Evolutionary conservation across 1,284 basidiomycete genomes (phyloP).

Genomic region (Cryptococcus sp.): DNA sequence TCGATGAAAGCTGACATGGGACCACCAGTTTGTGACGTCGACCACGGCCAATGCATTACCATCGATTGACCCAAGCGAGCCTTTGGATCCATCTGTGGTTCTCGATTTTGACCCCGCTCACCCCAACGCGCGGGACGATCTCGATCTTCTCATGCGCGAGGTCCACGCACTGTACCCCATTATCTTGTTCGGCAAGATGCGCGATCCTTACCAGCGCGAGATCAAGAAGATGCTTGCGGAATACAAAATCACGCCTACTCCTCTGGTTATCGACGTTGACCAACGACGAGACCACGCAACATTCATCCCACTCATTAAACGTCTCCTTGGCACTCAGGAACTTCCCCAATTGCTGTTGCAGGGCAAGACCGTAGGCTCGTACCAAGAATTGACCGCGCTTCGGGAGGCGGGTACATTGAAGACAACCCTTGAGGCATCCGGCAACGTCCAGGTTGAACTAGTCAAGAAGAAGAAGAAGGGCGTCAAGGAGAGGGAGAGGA

Average conservation of each 20-base stretch:
- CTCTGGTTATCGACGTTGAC: slow-evolving; percentile 74
- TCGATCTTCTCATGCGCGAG: slow-evolving; percentile 45
- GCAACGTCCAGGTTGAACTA: slow-evolving; percentile 57
- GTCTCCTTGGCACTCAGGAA: slow-evolving; percentile 61
- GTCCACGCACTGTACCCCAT: slow-evolving; percentile 75
- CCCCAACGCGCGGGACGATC: slow-evolving; percentile 57
- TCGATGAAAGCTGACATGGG: not conserved
- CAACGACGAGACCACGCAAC: slow-evolving; percentile 61
- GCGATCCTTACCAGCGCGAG: slow-evolving; percentile 60
- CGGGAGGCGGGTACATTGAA: slow-evolving; percentile 59
- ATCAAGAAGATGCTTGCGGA: slow-evolving; percentile 63
- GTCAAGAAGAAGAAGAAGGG: slow-evolving; percentile 59
- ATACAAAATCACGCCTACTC: slow-evolving; percentile 66
- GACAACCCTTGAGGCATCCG: slow-evolving; percentile 60
- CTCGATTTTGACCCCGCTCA: slow-evolving; percentile 76
- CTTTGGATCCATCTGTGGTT: slow-evolving; percentile 75
- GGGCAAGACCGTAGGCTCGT: slow-evolving; percentile 62
- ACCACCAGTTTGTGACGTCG: slow-evolving; percentile 64
- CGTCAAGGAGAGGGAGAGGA: slow-evolving; percentile 37
- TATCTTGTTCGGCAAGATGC: slow-evolving; percentile 73
- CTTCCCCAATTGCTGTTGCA: slow-evolving; percentile 72
- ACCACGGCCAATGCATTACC: slow-evolving; percentile 78
- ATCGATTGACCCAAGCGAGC: slow-evolving; percentile 62
- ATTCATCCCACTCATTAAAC: slow-evolving; percentile 56
- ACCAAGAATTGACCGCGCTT: slow-evolving; percentile 60